These are phyloP conservation scores for Ganoderma resinaceum DNA, from an alignment of 1,284 basidiomycete genomes.

Conservation along the genomic window DNA sequence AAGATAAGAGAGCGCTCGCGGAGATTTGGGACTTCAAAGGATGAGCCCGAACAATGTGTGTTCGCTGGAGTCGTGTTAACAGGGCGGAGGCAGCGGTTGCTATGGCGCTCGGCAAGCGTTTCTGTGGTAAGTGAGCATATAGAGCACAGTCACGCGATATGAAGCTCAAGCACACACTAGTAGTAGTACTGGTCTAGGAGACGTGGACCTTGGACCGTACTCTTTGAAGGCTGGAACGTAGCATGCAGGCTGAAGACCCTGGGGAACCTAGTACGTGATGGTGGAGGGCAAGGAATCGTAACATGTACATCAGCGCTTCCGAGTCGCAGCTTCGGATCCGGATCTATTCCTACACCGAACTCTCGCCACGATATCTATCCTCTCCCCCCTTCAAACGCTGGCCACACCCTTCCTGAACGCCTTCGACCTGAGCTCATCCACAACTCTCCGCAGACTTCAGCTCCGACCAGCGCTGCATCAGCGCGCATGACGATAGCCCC, in stretches of 20 bases:
- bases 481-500: background rate
- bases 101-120: background rate
- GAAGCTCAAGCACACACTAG: background rate
- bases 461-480: background rate
- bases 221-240: background rate
- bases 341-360: no score
- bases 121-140: background rate
- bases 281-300: background rate
- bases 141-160: background rate
- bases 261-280: background rate
- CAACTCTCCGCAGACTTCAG: background rate
- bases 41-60: background rate
- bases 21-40: background rate
- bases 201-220: no score
- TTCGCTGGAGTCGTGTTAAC: background rate
- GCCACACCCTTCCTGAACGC: background rate
- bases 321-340: background rate
- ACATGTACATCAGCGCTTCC: background rate
- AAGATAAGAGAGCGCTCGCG: background rate
- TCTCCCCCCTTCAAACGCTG: background rate
- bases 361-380: background rate
- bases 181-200: background rate
- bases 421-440: background rate
- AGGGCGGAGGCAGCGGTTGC: background rate
- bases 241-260: background rate